These are phyloP conservation scores for Murraya paniculata DNA, from an alignment of 345 rosid species.

Conservation along the genomic window DNA sequence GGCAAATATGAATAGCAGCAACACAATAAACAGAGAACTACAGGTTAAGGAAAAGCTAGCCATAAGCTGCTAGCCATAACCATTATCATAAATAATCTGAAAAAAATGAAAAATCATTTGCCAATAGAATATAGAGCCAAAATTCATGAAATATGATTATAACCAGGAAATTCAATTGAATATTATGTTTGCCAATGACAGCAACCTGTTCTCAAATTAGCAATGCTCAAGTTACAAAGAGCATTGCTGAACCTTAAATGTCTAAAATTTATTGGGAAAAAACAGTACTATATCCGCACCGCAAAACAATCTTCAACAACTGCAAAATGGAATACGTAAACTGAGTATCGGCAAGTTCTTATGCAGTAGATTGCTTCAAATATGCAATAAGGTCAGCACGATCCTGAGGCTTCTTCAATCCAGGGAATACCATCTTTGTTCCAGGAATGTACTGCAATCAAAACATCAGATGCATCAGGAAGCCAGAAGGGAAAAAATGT, in stretches of 20 bases:
- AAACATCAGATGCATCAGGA: background rate
- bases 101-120: background rate
- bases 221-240: conserved; percentile 23
- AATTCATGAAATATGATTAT: background rate
- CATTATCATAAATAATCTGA: background rate
- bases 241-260: conserved; percentile 16
- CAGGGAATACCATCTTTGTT: conserved; percentile 99
- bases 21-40: no score
- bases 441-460: conserved; percentile 88
- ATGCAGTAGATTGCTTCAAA: conserved; percentile 77
- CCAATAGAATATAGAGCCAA: conserved; percentile 13
- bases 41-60: background rate
- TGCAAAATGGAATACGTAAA: conserved; percentile 10
- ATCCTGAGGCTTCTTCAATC: conserved; percentile 87
- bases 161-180: conserved; percentile 6
- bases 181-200: conserved; percentile 8
- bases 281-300: conserved; percentile 17
- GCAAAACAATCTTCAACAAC: conserved; percentile 18
- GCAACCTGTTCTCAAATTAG: conserved; percentile 10
- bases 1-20: background rate
- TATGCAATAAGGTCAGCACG: conserved; percentile 94
- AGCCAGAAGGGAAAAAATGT: background rate
- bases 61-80: background rate
- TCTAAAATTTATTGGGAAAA: conserved; percentile 30
- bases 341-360: conserved; percentile 8